Base-by-base conservation (phyloP, 257 asterid genomes). In the Capsicum chinense region DNA sequence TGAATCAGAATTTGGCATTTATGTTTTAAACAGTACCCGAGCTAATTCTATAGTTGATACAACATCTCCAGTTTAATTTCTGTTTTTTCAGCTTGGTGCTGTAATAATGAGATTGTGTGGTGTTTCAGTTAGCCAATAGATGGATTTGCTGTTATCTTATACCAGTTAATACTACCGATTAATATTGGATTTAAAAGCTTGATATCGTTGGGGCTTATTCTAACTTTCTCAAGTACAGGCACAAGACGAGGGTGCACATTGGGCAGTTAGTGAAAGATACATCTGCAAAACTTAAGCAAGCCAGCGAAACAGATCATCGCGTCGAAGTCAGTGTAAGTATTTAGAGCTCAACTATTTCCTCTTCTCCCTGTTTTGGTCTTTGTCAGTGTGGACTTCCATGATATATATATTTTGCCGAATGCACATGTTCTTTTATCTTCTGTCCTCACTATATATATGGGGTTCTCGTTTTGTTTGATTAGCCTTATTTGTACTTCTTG, bases 261-360 rank as follows among this genome's bases (percentile, higher is more conserved):
- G 97, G 95, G 54, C 97, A 95, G 87, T 85, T 94, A 82, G 97
- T 93, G 81, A 95, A 88, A 91, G 97, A 94, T 84, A 93, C 98
- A 56, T 92, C 97, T 37, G 93, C 94, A 58, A 92, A 94, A 83
- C 95, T 95, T 79, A 95, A 91, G 90, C 97, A 91, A 92, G 98
- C 95, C 74, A 95, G 97, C 84, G 97, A 95, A 85, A 81, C 90
- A 76, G 81, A 76, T 52, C 81, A 76, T 76, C 81, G 63, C 26
- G 60, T 52, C 70, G 95, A 91, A 90, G 97, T 92, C 90, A 88
- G 93, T 87, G 98, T 95, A 91, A 89, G 92, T 86, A 39, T 80
- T 60, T 9, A 57, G 56, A 11, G 78, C 39, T 59, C 58, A 58
- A 48, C 21, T 81, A 83, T 13, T 71, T 12, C 69, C 67, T 68